Conservation (phyloP, 169 alveolate genomes). For the Plasmodium sp. region DNA sequence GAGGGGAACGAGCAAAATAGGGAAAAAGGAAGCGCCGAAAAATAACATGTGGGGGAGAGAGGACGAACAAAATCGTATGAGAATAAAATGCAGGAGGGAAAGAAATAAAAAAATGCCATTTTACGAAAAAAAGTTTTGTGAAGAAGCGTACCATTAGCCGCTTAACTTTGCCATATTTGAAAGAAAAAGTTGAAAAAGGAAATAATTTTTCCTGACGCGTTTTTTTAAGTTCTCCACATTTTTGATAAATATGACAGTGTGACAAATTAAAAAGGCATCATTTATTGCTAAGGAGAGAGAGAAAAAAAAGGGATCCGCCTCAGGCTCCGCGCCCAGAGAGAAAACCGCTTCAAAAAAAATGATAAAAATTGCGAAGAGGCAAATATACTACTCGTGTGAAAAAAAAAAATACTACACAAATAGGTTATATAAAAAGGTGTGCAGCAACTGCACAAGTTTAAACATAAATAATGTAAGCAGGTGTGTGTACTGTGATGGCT, state of each 20-base stretch:
- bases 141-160: background rate
- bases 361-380: slow-evolving; percentile 58
- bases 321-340: background rate
- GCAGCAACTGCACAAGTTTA: slow-evolving; percentile 54
- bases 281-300: background rate
- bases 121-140: background rate
- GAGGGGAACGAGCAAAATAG: background rate
- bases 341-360: slow-evolving; percentile 1
- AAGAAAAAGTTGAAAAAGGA: background rate
- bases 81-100: background rate
- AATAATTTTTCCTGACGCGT: background rate
- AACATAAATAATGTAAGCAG: slow-evolving; percentile 54
- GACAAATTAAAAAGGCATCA: background rate
- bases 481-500: slow-evolving; percentile 57
- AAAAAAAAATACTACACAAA: slow-evolving; percentile 68
- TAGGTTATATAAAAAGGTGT: slow-evolving; percentile 63
- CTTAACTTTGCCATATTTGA: background rate
- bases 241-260: background rate
- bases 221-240: background rate
- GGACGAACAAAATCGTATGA: background rate
- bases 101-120: background rate
- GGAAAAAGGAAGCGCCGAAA: background rate
- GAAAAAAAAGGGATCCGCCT: background rate
- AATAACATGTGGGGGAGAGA: background rate
- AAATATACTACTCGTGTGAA: slow-evolving; percentile 66